Percentiles rank a stretch among this genome's conserved stretches.
Evolutionary conservation across 1,284 basidiomycete genomes (phyloP).

Genomic region (Rhodotorula sp.): DNA sequence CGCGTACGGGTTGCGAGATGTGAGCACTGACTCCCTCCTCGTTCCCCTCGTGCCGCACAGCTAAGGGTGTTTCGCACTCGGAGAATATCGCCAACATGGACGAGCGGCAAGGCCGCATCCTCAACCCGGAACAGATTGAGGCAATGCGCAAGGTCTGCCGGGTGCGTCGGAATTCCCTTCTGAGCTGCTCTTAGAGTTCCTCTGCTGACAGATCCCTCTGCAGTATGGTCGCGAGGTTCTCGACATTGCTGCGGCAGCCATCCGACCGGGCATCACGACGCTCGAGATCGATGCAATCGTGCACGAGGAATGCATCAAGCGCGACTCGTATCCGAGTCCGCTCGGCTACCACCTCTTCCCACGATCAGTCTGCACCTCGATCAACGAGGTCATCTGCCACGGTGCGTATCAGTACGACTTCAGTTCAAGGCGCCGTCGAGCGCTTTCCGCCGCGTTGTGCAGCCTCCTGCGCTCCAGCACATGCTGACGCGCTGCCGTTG

Average conservation of each 20-base stretch:
- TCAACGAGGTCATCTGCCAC: slow-evolving; percentile 98
- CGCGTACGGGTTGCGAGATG: slow-evolving; percentile 13
- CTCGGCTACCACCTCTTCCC: slow-evolving; percentile 91
- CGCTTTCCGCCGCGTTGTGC: too few relatives aligned
- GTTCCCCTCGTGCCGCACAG: not conserved
- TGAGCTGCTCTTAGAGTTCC: not conserved
- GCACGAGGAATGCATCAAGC: slow-evolving; percentile 88
- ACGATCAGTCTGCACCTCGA: slow-evolving; percentile 88
- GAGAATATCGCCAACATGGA: slow-evolving; percentile 15
- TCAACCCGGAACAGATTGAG: slow-evolving; percentile 67
- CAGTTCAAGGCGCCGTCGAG: too few relatives aligned
- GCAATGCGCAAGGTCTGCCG: slow-evolving; percentile 75
- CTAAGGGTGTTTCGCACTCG: slow-evolving; percentile 22
- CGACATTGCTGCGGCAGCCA: slow-evolving; percentile 79
- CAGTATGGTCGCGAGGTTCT: slow-evolving; percentile 88
- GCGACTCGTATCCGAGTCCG: slow-evolving; percentile 90
- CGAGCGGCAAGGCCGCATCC: slow-evolving; percentile 53
- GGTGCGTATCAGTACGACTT: slow-evolving; percentile 30
- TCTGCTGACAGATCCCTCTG: not conserved
- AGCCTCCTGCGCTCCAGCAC: too few relatives aligned
- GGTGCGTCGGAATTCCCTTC: slow-evolving; percentile 56
- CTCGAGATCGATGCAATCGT: slow-evolving; percentile 93
- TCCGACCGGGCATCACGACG: slow-evolving; percentile 89
- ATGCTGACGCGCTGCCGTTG: not conserved
- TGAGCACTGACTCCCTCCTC: slow-evolving; percentile 3